phyloP scores from a whole-genome alignment of 192 early-diverging fungal genomes.

The Coemansia sp. region DNA sequence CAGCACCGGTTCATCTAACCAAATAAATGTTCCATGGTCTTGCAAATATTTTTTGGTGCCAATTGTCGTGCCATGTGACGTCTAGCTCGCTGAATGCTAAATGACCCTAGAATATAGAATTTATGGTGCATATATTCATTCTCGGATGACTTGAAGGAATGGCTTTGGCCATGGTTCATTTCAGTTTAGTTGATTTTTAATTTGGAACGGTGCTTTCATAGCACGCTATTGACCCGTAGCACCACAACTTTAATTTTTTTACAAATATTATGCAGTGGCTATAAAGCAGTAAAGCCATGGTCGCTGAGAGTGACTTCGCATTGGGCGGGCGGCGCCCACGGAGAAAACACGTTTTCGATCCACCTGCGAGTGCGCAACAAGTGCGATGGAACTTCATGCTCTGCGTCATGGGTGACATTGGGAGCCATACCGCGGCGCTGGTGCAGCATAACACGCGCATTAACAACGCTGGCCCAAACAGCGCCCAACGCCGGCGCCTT shows the following conservation, averaged over 20 bases:
- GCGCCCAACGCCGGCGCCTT: conserved; percentile 72
- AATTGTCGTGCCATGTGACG: no score
- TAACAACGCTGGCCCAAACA: conserved; percentile 72
- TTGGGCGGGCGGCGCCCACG: conserved; percentile 33
- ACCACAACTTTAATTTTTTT: background rate
- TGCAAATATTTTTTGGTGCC: no score
- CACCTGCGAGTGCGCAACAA: conserved; percentile 33
- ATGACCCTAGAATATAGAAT: no score
- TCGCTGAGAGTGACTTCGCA: conserved; percentile 39
- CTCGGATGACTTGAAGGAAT: no score
- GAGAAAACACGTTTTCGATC: conserved; percentile 38
- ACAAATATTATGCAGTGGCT: background rate
- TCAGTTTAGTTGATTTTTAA: no score
- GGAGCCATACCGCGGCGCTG: conserved; percentile 27
- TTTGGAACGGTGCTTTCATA: no score
- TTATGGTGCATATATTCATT: no score
- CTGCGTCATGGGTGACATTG: background rate
- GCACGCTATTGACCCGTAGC: no score
- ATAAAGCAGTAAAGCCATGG: conserved; percentile 17
- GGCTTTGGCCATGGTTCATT: no score
- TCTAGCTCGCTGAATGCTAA: no score
- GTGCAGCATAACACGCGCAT: conserved; percentile 61
- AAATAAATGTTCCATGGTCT: no score
- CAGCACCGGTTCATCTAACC: background rate
- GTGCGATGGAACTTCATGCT: background rate